These are phyloP conservation scores for Suillus fuscotomentosus DNA, from an alignment of 768 basidiomycete genomes.

Conservation along the genomic window DNA sequence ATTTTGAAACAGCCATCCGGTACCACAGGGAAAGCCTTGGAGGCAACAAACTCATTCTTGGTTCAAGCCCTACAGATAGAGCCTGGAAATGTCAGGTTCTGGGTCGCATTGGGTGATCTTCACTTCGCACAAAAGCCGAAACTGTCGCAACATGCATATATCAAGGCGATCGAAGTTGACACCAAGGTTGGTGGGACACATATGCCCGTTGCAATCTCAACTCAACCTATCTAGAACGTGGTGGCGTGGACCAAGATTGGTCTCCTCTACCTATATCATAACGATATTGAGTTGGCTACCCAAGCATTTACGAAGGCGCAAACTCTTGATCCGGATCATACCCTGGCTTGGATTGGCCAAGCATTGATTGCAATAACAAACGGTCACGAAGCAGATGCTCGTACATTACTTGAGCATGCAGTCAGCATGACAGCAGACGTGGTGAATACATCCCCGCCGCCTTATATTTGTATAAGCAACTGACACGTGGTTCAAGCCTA, in stretches of 20 bases:
- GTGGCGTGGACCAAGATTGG: constrained; percentile 86
- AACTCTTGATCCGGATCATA: constrained; percentile 87
- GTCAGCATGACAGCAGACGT: constrained; percentile 55
- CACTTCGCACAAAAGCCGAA: constrained; percentile 66
- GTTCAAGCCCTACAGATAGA: constrained; percentile 74
- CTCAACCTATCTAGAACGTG: constrained; percentile 51
- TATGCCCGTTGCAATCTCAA: background rate
- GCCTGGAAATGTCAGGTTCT: constrained; percentile 69
- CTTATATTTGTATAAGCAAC: background rate
- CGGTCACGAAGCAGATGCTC: constrained; percentile 59
- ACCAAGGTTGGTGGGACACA: constrained; percentile 58
- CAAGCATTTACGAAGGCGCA: constrained; percentile 88
- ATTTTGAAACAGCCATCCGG: constrained; percentile 27
- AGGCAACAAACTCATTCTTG: constrained; percentile 51
- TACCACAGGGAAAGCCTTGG: constrained; percentile 27
- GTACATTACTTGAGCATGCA: constrained; percentile 72
- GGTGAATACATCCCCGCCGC: constrained; percentile 41
- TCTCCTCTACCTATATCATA: constrained; percentile 76
- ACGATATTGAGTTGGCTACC: constrained; percentile 79
- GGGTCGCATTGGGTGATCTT: constrained; percentile 80
- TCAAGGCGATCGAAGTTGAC: constrained; percentile 85
- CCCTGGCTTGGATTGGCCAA: constrained; percentile 89
- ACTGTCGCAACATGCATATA: constrained; percentile 87
- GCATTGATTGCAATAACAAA: constrained; percentile 64
- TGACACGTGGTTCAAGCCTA: constrained; percentile 50